Conservation (phyloP, 1,284 basidiomycete species). For the Fomitopsis palustris region DNA sequence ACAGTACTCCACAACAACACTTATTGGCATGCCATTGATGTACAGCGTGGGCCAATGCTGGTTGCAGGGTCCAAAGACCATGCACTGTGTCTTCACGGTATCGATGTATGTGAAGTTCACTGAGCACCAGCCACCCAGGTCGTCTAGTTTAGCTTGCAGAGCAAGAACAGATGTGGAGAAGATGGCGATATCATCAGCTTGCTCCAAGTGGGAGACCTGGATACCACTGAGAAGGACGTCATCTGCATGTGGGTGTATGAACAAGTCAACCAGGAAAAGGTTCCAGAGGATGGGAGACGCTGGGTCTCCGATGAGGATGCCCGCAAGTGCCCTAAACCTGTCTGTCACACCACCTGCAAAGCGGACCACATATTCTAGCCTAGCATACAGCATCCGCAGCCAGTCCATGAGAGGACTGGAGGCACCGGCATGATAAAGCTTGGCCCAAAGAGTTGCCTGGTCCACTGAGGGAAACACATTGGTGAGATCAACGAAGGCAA, state of each 20-base stretch:
- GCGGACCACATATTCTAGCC: constrained; percentile 25
- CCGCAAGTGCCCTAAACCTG: constrained; percentile 21
- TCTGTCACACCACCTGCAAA: constrained; percentile 11
- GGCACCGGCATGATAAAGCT: constrained; percentile 17
- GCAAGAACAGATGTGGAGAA: constrained; percentile 20
- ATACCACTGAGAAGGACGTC: constrained; percentile 19
- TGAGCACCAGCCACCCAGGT: constrained; percentile 17
- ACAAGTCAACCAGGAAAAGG: constrained; percentile 27
- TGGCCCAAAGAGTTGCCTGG: constrained; percentile 28
- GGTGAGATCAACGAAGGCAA: constrained; percentile 27
- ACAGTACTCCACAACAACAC: background rate
- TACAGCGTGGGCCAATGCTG: background rate
- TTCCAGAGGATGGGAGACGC: constrained; percentile 32
- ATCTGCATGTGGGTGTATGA: constrained; percentile 6
- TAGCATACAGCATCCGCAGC: constrained; percentile 25
- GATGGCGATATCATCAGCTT: constrained; percentile 29
- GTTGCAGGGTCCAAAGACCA: constrained; percentile 15
- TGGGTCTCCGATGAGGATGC: constrained; percentile 29
- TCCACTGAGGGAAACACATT: constrained; percentile 35
- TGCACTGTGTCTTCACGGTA: constrained; percentile 19
- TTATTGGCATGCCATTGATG: background rate
- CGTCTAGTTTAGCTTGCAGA: constrained; percentile 24
- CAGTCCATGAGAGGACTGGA: constrained; percentile 30
- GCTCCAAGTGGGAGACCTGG: constrained; percentile 21
- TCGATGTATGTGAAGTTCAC: constrained; percentile 25